Evolutionary conservation across 306 rosid species (phyloP), one percentile per base, ranked within the genome.

Genomic region (Arachis hypogaea): DNA sequence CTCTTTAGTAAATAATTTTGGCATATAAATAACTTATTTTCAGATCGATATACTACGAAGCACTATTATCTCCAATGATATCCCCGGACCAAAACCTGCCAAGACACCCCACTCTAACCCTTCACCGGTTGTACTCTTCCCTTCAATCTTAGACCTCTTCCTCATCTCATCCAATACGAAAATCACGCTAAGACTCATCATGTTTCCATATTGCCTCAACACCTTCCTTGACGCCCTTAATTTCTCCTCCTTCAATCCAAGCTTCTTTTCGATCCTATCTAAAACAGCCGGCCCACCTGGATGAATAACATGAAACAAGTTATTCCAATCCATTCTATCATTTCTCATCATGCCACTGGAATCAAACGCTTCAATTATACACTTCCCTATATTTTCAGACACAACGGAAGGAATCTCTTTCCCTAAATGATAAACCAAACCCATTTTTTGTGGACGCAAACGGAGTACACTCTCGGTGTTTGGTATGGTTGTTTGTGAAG

Each of bases 161-260:
- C 82, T 71, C 63, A 78, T 8, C 73, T 71, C 82, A 78, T 78
- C 77, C 62, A 78, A 40, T 3, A 56, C 14, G 45, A 71, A 78
- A 1, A 54, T 9, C 67, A 71, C 44, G 0, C 61, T 29, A 2
- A 55, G 8, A 6, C 82, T 45, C 52, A 65, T 55, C 82, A 76
- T 68, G 36, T 68, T 76, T 12, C 80, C 75, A 10, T 46, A 76
- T 38, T 76, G 36, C 3, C 36, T 69, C 81, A 77, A 33, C 14
- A 68, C 65, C 33, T 41, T 6, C 75, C 70, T 36, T 22, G 44
- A 47, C 22, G 33, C 75, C 30, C 38, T 40, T 14, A 69, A 18
- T n/a, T 68, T 76, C 29, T 61, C 64, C 29, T 49, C 7, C 7
- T 38, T 42, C 69, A 77, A 61, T 6, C 75, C 62, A 11, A 77